phyloP scores from a whole-genome alignment of 1,284 basidiomycete genomes.

The Blastosporella zonata region DNA sequence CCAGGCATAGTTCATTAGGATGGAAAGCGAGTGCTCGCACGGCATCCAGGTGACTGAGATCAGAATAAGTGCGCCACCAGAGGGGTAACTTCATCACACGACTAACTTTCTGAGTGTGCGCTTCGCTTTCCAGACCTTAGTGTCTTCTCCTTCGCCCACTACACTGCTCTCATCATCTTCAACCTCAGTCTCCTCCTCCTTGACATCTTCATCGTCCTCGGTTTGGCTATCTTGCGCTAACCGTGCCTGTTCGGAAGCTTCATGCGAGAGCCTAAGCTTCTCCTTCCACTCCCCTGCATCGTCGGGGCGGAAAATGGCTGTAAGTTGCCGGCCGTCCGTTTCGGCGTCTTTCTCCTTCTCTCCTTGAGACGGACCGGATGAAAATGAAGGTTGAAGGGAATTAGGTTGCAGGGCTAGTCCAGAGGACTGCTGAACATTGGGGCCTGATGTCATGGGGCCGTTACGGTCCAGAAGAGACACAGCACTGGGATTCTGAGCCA shows the following conservation, averaged over 20 bases:
- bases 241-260: conserved; percentile 49
- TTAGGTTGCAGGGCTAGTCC: conserved; percentile 28
- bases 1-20: conserved; percentile 77
- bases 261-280: conserved; percentile 60
- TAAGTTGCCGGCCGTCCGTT: conserved; percentile 55
- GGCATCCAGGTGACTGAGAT: conserved; percentile 84
- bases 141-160: conserved; percentile 61
- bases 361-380: conserved; percentile 22
- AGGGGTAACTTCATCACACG: conserved; percentile 18
- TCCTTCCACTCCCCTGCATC: conserved; percentile 83
- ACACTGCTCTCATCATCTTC: conserved; percentile 69
- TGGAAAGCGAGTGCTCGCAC: conserved; percentile 90
- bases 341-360: conserved; percentile 48
- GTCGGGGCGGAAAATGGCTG: conserved; percentile 86
- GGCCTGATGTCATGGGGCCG: conserved; percentile 40
- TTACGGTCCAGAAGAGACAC: conserved; percentile 49
- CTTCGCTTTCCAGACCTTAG: conserved; percentile 81
- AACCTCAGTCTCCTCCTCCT: conserved; percentile 59
- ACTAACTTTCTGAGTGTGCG: conserved; percentile 85
- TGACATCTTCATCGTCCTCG: conserved; percentile 47
- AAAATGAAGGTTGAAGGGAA: conserved; percentile 9
- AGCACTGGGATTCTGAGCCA: conserved; percentile 42
- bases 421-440: conserved; percentile 39
- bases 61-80: conserved; percentile 19
- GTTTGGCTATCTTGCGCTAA: conserved; percentile 35